Conservation (phyloP, 2,329 filamentous ascomycete genomes). For the Nigrospora oryzae region DNA sequence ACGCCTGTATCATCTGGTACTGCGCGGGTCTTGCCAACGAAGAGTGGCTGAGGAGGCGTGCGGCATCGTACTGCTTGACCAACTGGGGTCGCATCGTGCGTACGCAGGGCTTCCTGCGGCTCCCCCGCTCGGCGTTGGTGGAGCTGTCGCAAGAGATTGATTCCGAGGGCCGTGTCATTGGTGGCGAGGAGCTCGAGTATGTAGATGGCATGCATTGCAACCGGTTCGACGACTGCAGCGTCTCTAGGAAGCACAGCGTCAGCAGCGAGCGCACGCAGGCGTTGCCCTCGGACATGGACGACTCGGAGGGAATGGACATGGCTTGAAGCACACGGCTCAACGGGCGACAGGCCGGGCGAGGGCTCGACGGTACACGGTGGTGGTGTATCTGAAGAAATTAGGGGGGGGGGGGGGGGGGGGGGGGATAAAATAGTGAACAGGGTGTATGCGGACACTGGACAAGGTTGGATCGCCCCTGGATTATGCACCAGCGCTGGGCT, state of each 20-base stretch:
- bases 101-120: conserved; percentile 73
- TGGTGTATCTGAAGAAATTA: not conserved
- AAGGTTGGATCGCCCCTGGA: too few species aligned
- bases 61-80: conserved; percentile 79
- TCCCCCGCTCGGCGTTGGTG: conserved; percentile 73
- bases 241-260: conserved; percentile 48
- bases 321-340: conserved; percentile 8
- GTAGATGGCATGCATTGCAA: conserved; percentile 40
- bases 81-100: conserved; percentile 94
- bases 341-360: too few species aligned
- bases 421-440: not conserved
- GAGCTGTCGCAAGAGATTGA: conserved; percentile 92
- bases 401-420: not conserved
- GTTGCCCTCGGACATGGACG: conserved; percentile 48
- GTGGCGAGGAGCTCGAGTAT: conserved; percentile 71
- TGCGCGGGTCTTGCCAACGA: conserved; percentile 84
- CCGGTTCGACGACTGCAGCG: conserved; percentile 31
- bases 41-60: conserved; percentile 85
- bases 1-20: conserved; percentile 95
- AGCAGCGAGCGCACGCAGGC: conserved; percentile 50
- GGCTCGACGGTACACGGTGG: not conserved
- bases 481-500: too few species aligned
- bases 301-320: conserved; percentile 57
- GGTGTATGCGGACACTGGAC: not conserved
- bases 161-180: conserved; percentile 82